A percentile compares a stretch with the other conserved stretches of the same genome.
phyloP scores from a whole-genome alignment of 2,329 filamentous ascomycete species.

The Neofusicoccum kwambonambiense region DNA sequence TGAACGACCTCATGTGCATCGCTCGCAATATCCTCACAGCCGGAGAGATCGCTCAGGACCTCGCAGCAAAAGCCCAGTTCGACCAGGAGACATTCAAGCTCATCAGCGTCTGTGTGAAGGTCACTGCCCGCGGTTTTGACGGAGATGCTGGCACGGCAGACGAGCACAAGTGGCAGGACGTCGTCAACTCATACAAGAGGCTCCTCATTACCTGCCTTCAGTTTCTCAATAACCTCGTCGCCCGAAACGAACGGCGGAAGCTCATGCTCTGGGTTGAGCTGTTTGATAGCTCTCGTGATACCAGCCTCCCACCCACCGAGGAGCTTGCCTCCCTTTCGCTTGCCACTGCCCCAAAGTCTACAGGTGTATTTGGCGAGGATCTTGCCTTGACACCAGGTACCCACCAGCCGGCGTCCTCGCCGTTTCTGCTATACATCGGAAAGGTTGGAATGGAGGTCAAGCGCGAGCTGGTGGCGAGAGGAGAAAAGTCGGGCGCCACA shows the following conservation, averaged over 20 bases:
- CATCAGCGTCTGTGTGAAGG: constrained; percentile 63
- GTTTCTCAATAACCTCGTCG: constrained; percentile 65
- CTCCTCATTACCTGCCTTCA: constrained; percentile 65
- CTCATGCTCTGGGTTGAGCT: constrained; percentile 65
- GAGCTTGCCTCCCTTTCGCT: constrained; percentile 13
- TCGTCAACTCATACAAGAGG: constrained; percentile 65
- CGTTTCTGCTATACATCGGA: constrained; percentile 41
- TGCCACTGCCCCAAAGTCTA: constrained; percentile 14
- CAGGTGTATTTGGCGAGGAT: constrained; percentile 12
- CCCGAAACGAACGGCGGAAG: constrained; percentile 64
- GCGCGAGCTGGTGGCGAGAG: constrained; percentile 34
- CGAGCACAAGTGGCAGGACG: constrained; percentile 64
- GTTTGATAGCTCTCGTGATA: constrained; percentile 56
- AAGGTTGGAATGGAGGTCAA: constrained; percentile 40
- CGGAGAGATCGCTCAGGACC: constrained; percentile 61
- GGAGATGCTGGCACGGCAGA: constrained; percentile 61
- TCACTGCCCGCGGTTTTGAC: constrained; percentile 64
- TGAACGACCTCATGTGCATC: constrained; percentile 63
- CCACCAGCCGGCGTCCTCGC: constrained; percentile 39
- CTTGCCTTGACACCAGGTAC: not conserved
- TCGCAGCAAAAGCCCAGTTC: constrained; percentile 59
- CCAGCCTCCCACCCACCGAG: constrained; percentile 30
- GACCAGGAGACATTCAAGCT: constrained; percentile 62
- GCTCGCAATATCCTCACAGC: constrained; percentile 61
- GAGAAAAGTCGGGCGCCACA: constrained; percentile 38